Base-by-base conservation (phyloP, 108 stramenopile genomes). In the Conticribra weissflogii region DNA sequence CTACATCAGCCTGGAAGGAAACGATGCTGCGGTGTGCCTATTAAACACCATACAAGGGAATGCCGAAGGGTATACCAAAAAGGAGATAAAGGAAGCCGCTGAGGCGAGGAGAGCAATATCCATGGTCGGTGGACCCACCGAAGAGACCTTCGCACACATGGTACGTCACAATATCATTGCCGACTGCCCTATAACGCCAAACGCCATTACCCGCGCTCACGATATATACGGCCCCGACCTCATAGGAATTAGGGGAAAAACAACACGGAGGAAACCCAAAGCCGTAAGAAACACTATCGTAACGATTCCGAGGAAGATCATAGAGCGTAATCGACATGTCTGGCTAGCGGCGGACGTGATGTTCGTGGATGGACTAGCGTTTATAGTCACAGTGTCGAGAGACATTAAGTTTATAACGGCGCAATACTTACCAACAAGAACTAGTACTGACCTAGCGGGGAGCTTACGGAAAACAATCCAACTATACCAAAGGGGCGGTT, bases 311-410 rank as follows among this genome's bases (percentile, higher is more conserved):
- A 31, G 64, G 27, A 55, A 49, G 9, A 33, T 71, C n/a, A 27
- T 72, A 14, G 33, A 44, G 18, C 5, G 45, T 14, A 53, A 80
- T 22, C 34, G 55, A 7, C 8, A 70, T 7, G 68, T 86, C 15
- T 68, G 56, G 22, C 44, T 85, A n/a, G 56, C 32, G 27, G 60
- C 58, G 12, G 80, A 85, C 45, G 67, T 53, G 33, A 68, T 85
- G 56, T 53, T 81, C 34, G n/a, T n/a, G n/a, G n/a, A n/a, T n/a
- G n/a, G n/a, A n/a, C n/a, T n/a, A n/a, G n/a, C n/a, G n/a, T n/a
- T n/a, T n/a, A n/a, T n/a, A n/a, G n/a, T n/a, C n/a, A n/a, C n/a
- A n/a, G n/a, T n/a, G n/a, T n/a, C n/a, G n/a, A n/a, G n/a, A n/a
- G n/a, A n/a, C n/a, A n/a, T n/a, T n/a, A n/a, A n/a, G n/a, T n/a